These are phyloP conservation scores for Pulveroboletus frians DNA, from an alignment of 768 basidiomycete species.

Conservation along the genomic window DNA sequence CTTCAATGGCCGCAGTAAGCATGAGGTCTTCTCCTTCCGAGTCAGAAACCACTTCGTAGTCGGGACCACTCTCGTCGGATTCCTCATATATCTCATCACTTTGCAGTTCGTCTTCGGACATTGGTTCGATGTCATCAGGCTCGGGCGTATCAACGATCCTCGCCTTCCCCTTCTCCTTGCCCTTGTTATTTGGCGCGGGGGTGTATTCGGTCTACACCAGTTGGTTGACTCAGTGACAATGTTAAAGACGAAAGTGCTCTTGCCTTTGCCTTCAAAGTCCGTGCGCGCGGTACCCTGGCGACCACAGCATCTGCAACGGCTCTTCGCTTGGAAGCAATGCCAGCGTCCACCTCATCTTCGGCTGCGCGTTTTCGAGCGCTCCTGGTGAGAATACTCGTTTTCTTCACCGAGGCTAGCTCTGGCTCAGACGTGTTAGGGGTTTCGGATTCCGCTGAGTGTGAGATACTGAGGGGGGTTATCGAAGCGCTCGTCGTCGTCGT, in stretches of 20 bases:
- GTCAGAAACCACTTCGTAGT: conserved; percentile 43
- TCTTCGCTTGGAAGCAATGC: conserved; percentile 31
- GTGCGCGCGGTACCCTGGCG: conserved; percentile 10
- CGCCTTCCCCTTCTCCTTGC: conserved; percentile 28
- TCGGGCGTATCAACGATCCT: conserved; percentile 26
- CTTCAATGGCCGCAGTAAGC: conserved; percentile 51
- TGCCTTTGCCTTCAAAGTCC: conserved; percentile 22
- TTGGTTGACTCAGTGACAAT: conserved; percentile 14
- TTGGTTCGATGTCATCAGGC: conserved; percentile 24
- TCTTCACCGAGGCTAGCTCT: conserved; percentile 11
- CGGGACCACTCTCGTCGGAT: conserved; percentile 53
- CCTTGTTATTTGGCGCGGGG: conserved; percentile 10
- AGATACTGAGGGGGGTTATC: conserved; percentile 47
- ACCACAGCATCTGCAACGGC: conserved; percentile 26
- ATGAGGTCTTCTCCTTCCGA: conserved; percentile 41
- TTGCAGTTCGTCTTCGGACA: conserved; percentile 36
- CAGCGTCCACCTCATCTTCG: conserved; percentile 27
- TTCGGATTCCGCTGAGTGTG: conserved; percentile 40
- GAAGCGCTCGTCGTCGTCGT: conserved; percentile 35
- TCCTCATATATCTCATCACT: conserved; percentile 43
- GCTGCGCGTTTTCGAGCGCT: conserved; percentile 31
- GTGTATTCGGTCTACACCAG: conserved; percentile 7
- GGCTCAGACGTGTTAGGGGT: conserved; percentile 52
- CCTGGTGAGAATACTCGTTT: conserved; percentile 5
- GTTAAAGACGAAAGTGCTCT: conserved; percentile 8